phyloP scores from a whole-genome alignment of 441 rosid species.

The Pelargonium cotyledonis region DNA sequence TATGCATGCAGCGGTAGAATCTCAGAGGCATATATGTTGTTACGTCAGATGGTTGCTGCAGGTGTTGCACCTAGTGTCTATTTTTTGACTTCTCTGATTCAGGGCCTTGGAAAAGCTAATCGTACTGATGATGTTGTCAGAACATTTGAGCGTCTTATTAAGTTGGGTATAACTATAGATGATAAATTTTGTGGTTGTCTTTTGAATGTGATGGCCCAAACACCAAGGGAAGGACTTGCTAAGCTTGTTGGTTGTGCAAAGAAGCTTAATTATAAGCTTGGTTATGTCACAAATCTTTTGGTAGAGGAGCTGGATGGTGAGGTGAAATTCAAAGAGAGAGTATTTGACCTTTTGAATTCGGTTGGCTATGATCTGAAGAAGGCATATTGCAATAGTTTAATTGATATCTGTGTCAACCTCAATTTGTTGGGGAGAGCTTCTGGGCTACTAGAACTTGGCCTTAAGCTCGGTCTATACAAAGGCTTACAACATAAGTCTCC shows the following conservation, averaged over 20 bases:
- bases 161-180: constrained; percentile 5
- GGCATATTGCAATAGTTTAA: neutral
- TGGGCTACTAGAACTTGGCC: neutral
- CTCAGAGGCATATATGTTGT: neutral
- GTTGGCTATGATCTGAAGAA: neutral
- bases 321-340: neutral
- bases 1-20: constrained; percentile 1
- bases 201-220: neutral
- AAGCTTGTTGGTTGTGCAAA: neutral
- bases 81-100: constrained; percentile 1
- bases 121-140: neutral
- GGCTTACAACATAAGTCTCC: neutral
- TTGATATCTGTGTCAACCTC: constrained; percentile 4
- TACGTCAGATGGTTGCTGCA: neutral
- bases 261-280: neutral
- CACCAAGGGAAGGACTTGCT: constrained; percentile 2
- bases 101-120: neutral
- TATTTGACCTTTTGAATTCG: neutral
- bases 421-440: constrained; percentile 1
- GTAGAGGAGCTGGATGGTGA: neutral
- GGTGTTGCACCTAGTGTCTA: neutral
- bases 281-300: neutral
- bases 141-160: neutral
- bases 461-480: neutral
- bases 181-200: neutral